These are phyloP conservation scores for Eimeria maxima DNA, from an alignment of 169 alveolate species.

Conservation along the genomic window DNA sequence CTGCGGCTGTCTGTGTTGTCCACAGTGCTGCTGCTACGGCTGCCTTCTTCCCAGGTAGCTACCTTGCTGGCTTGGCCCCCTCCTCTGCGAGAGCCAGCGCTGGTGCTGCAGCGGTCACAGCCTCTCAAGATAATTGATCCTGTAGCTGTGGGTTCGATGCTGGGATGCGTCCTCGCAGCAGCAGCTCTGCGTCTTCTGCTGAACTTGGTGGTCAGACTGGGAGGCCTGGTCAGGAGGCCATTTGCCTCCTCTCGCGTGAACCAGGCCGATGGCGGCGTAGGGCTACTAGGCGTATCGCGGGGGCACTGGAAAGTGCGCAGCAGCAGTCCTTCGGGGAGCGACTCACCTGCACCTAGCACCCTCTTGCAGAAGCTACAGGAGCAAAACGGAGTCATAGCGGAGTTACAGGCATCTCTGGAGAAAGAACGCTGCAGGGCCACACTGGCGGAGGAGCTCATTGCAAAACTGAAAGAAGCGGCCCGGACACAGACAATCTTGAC, in stretches of 20 bases:
- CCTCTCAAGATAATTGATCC: slow-evolving; percentile 69
- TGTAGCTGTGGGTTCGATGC: slow-evolving; percentile 75
- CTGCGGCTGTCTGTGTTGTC: slow-evolving; percentile 67
- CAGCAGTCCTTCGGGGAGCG: slow-evolving; percentile 30
- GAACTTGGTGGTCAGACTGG: neutral
- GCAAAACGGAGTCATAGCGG: slow-evolving; percentile 1
- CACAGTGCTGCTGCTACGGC: slow-evolving; percentile 63
- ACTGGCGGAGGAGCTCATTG: neutral
- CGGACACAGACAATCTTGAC: neutral
- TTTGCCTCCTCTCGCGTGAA: neutral
- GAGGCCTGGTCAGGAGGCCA: neutral
- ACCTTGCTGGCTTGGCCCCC: slow-evolving; percentile 55
- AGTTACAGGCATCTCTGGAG: neutral
- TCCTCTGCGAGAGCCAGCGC: slow-evolving; percentile 62
- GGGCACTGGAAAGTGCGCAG: slow-evolving; percentile 58
- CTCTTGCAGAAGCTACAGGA: slow-evolving; percentile 54
- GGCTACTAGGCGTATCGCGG: slow-evolving; percentile 12
- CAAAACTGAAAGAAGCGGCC: slow-evolving; percentile 2
- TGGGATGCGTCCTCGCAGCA: slow-evolving; percentile 67
- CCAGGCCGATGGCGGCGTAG: neutral
- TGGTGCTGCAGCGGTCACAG: slow-evolving; percentile 75
- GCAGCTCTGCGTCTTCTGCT: neutral
- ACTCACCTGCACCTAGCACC: slow-evolving; percentile 8
- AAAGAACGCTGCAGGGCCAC: slow-evolving; percentile 15
- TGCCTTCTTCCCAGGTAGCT: slow-evolving; percentile 72